Evolutionary conservation across 2,329 filamentous ascomycete species (phyloP), one percentile per base, ranked within the genome.

Genomic region (Penicillium capsulatum): DNA sequence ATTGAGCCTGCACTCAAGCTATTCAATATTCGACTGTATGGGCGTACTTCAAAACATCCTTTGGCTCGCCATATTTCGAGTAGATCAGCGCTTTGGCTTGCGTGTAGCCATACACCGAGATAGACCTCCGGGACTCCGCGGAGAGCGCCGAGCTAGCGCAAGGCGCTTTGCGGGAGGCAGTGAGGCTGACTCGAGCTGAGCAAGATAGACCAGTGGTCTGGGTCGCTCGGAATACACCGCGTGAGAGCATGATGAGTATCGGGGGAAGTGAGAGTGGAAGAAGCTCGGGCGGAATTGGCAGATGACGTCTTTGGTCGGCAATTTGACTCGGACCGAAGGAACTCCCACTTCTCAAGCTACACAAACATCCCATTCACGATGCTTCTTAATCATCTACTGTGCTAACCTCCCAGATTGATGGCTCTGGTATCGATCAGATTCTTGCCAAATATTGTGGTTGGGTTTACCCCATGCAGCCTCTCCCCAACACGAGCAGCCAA

Each of bases 31-130:
- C n/a, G 17, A 10, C 13, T 17, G 26, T 8, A 17, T n/a, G 7
- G 10, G 45, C 52, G 34, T 57, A 71, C 68, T 55, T 60, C 19
- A 74, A 50, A 22, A 72, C 70, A 57, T 73, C 70, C 45, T 70
- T 66, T 2, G 71, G 70, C 38, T 72, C 68, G 29, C 71, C 71
- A 39, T 72, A 68, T 54, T 68, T 67, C 16, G 66, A 65, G 45
- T 72, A 73, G 1, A 73, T 59, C 14, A 74, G 59, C 6, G 70
- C 67, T 52, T 73, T 73, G 3, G 71, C 63, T 47, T 74, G 71
- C 5, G 66, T 71, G 50, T 74, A 73, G 33, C 71, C 71, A 38
- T 73, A 74, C 15, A 66, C 65, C 26, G 70, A 69, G 34, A 73
- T 64, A 42, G 55, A 59, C 38, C 70, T 60, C 40, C 59, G 58